Percentiles rank a stretch among this genome's conserved stretches.
Conservation (phyloP, 2,329 filamentous ascomycete genomes). For the Ophiostoma ulmi region DNA sequence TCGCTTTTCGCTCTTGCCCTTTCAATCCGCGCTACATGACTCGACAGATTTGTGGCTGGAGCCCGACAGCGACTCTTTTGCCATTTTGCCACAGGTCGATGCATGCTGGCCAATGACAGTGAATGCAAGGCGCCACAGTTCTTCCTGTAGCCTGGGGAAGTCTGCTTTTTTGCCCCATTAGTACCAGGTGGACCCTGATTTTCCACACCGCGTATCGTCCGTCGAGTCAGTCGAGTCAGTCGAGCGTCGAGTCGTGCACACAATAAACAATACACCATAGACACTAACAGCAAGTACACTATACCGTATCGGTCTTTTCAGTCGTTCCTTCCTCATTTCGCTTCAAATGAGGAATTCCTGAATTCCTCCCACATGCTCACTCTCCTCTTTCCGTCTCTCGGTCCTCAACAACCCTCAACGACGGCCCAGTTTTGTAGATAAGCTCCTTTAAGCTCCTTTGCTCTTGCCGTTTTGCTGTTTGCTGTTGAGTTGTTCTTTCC, state of each 20-base stretch:
- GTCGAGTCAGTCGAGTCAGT: not conserved
- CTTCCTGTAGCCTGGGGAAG: not conserved
- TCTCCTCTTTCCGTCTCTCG: not conserved
- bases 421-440: not conserved
- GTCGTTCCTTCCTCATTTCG: not conserved
- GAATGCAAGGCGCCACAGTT: not conserved
- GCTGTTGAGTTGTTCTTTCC: not conserved
- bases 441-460: not conserved
- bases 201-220: conserved; percentile 10
- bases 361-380: not conserved
- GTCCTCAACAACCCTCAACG: not conserved
- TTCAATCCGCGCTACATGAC: conserved; percentile 1
- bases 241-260: not conserved
- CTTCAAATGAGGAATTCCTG: not conserved
- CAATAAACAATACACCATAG: not conserved
- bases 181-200: conserved; percentile 5
- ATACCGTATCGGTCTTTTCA: not conserved
- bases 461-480: not conserved
- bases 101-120: not conserved
- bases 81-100: conserved; percentile 1
- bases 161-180: not conserved
- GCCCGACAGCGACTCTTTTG: not conserved
- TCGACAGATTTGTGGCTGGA: conserved; percentile 7
- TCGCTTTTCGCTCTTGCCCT: not conserved
- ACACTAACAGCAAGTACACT: conserved; percentile 2